Evolutionary conservation across 2,329 filamentous ascomycete genomes (phyloP).

Genomic region (Pezicula neosporulosa): DNA sequence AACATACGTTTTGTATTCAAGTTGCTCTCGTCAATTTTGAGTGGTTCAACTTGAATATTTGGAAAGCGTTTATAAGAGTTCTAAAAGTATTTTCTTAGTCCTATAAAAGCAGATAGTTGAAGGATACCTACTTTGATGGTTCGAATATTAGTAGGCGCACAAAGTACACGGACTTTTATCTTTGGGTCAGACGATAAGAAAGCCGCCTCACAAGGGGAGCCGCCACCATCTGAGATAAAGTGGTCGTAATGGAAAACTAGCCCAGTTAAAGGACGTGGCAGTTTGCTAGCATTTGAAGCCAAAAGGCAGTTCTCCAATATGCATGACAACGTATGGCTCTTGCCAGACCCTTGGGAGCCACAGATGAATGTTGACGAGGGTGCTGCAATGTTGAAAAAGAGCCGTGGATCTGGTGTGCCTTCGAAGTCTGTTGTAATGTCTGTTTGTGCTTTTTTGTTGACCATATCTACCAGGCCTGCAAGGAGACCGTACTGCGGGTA

Average conservation of each 20-base stretch:
- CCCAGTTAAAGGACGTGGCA: conserved; percentile 45
- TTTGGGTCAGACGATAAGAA: conserved; percentile 42
- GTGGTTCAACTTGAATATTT: conserved; percentile 38
- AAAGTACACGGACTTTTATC: conserved; percentile 47
- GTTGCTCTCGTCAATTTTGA: conserved; percentile 43
- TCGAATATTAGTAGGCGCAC: conserved; percentile 43
- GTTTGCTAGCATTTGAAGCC: conserved; percentile 32
- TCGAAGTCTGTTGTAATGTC: not conserved
- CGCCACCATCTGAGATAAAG: conserved; percentile 33
- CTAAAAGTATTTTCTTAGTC: conserved; percentile 2
- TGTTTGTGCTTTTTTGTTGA: not conserved
- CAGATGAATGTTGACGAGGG: conserved; percentile 61
- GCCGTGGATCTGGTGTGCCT: conserved; percentile 16
- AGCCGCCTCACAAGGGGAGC: conserved; percentile 48
- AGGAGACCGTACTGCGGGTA: conserved; percentile 20
- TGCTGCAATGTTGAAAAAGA: conserved; percentile 49
- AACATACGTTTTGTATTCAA: conserved; percentile 51
- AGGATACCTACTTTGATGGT: conserved; percentile 30
- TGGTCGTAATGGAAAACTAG: conserved; percentile 55
- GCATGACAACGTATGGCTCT: conserved; percentile 56
- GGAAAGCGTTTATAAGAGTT: conserved; percentile 33
- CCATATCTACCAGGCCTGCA: conserved; percentile 10
- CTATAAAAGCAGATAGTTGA: not conserved
- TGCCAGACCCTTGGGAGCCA: conserved; percentile 59
- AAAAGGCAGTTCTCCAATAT: conserved; percentile 47